Percentiles rank a stretch among this genome's conserved stretches.
Conservation (phyloP, 345 rosid genomes). For the Eucalyptus marginata region DNA sequence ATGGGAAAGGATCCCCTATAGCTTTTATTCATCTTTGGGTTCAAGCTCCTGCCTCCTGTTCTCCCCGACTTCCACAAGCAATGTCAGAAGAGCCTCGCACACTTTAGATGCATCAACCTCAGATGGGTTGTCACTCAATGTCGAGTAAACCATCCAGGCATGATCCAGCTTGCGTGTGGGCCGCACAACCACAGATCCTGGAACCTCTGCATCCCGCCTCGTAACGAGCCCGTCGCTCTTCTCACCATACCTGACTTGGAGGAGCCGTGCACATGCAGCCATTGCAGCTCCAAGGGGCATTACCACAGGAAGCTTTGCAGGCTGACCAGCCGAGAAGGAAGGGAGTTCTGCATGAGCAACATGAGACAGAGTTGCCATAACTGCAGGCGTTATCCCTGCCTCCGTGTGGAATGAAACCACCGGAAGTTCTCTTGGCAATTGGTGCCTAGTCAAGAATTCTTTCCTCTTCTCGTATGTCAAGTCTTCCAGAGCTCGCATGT, state of each 20-base stretch:
- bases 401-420: conserved; percentile 87
- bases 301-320: conserved; percentile 70
- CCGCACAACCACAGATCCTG: conserved; percentile 83
- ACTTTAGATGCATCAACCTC: conserved; percentile 85
- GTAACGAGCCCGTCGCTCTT: conserved; percentile 92
- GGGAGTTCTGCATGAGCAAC: conserved; percentile 94
- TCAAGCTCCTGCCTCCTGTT: conserved; percentile 22
- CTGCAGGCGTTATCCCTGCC: conserved; percentile 76
- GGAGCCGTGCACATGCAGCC: conserved; percentile 95
- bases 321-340: conserved; percentile 28
- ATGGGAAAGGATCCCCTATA: neutral
- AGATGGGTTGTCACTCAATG: conserved; percentile 50
- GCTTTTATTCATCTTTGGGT: neutral
- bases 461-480: conserved; percentile 80
- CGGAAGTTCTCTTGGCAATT: conserved; percentile 67
- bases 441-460: conserved; percentile 68
- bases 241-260: conserved; percentile 71
- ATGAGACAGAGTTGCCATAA: conserved; percentile 66
- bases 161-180: conserved; percentile 79
- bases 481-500: conserved; percentile 90
- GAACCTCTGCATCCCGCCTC: conserved; percentile 85
- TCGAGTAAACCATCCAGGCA: conserved; percentile 98
- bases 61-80: conserved; percentile 72
- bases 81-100: conserved; percentile 77
- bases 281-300: conserved; percentile 92